Base-by-base conservation (phyloP, 495 filamentous ascomycete species). In the Antarctomyces pellizariae region DNA sequence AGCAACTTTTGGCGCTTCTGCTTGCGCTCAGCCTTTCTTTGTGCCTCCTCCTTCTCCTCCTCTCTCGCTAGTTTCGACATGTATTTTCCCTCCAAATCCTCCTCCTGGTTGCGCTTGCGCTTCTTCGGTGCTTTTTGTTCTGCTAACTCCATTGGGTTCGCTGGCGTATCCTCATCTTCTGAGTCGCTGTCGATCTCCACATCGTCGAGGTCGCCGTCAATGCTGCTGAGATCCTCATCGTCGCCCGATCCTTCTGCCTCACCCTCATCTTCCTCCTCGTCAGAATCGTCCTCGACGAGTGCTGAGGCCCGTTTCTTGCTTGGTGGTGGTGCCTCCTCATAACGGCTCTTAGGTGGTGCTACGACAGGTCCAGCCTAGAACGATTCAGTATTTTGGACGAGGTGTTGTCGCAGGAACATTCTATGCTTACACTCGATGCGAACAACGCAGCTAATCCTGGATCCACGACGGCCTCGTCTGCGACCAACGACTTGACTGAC, bases 31-130 rank as follows among this genome's bases (percentile, higher is more conserved):
- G 55, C 41, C 52, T 53, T 16, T 42, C 49, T 22, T 47, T 44
- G 34, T 39, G 47, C 26, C 50, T 46, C 38, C 12, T 57, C 57
- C 33, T 45, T 44, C 24, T 52, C 47, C 18, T 41, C 40, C 11
- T 65, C 56, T 42, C 58, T 49, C 22, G 52, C 52, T 49, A 97
- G 46, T 30, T 70, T 69, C 29, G 64, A 60, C 57, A 93, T 65
- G 39, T 97, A 93, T 14, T 56, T 59, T 15, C 61, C 69, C 43
- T 93, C 86, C 1, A 97, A 45, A 31, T 86, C 69, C 15, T 70
- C 62, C 7, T 64, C 61, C 16, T 61, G 48, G 29, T 56, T 62
- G 22, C 75, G 61, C 50, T 86, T 91, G 33, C 84, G 68, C 42
- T 92, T 92, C 24, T 67, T 60, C 29, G 62, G 66, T 23, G 54